Percentiles rank a stretch among this genome's conserved stretches.
Evolutionary conservation across 2,329 filamentous ascomycete genomes (phyloP).

Genomic region (Fusarium hainanense): DNA sequence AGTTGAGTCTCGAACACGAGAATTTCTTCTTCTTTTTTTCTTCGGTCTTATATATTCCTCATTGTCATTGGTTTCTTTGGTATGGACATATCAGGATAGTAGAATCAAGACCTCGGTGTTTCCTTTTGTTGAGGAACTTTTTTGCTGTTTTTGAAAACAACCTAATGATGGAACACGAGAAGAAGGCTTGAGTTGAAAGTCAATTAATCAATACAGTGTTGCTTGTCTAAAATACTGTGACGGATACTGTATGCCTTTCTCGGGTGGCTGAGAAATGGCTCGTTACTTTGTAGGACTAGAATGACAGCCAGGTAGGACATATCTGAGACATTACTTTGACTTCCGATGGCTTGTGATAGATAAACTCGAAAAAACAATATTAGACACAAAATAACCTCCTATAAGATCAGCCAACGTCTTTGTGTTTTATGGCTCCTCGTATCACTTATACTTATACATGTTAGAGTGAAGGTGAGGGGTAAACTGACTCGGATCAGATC

Average conservation of each 20-base stretch:
- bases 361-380: neutral
- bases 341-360: neutral
- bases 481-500: constrained; percentile 6
- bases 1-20: neutral
- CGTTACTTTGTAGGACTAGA: neutral
- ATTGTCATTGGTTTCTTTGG: constrained; percentile 1
- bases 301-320: neutral
- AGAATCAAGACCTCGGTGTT: constrained; percentile 19
- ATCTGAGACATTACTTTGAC: neutral
- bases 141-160: neutral
- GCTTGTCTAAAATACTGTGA: fast-evolving
- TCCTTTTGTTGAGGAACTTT: constrained; percentile 20
- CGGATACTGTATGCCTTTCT: constrained; percentile 12
- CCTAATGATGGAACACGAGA: neutral
- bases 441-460: neutral
- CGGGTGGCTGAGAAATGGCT: constrained; percentile 10
- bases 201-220: constrained; percentile 8
- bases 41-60: constrained; percentile 29
- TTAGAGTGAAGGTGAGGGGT: constrained; percentile 12
- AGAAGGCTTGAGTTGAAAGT: neutral
- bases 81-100: constrained; percentile 12
- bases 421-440: neutral
- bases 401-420: neutral
- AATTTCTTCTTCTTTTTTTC: neutral
- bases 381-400: neutral